Evolutionary conservation across 1,284 basidiomycete species (phyloP).

Genomic region (Ganoderma boninense): DNA sequence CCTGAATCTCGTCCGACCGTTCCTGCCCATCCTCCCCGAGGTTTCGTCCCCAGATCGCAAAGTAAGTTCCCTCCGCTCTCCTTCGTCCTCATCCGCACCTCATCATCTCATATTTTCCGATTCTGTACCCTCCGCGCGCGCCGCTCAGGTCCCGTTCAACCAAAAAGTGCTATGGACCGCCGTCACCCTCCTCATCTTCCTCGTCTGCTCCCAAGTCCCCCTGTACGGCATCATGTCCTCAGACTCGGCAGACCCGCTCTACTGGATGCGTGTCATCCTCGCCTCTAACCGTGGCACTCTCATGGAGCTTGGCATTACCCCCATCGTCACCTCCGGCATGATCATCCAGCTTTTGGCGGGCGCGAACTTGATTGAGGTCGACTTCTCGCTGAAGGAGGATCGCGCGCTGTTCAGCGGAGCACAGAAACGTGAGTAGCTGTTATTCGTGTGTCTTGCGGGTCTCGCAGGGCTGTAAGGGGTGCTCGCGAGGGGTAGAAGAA

Average conservation of each 20-base stretch:
- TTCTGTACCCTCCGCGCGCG: neutral
- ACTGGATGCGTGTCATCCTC: conserved; percentile 99
- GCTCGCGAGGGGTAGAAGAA: neutral
- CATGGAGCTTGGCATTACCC: conserved; percentile 99
- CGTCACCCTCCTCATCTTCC: conserved; percentile 96
- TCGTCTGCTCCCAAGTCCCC: conserved; percentile 97
- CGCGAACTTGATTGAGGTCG: conserved; percentile 97
- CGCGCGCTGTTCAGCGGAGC: conserved; percentile 95
- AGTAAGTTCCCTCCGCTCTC: conserved; percentile 51
- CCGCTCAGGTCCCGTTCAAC: conserved; percentile 86
- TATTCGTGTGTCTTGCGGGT: neutral
- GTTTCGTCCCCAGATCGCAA: conserved; percentile 97
- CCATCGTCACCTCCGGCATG: conserved; percentile 98
- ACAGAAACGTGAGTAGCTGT: conserved; percentile 86
- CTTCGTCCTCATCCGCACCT: neutral
- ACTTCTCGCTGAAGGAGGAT: conserved; percentile 98
- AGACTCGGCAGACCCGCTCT: conserved; percentile 97
- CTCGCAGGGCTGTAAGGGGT: too few species aligned
- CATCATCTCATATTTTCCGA: neutral
- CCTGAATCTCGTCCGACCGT: conserved; percentile 95
- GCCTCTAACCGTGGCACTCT: conserved; percentile 98
- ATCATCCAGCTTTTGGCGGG: conserved; percentile 99
- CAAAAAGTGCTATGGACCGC: conserved; percentile 98
- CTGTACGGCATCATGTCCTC: conserved; percentile 98
- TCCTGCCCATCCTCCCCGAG: conserved; percentile 93